Evolutionary conservation across 2,329 filamentous ascomycete species (phyloP).

Genomic region (Ophiostoma himal-ulmi): DNA sequence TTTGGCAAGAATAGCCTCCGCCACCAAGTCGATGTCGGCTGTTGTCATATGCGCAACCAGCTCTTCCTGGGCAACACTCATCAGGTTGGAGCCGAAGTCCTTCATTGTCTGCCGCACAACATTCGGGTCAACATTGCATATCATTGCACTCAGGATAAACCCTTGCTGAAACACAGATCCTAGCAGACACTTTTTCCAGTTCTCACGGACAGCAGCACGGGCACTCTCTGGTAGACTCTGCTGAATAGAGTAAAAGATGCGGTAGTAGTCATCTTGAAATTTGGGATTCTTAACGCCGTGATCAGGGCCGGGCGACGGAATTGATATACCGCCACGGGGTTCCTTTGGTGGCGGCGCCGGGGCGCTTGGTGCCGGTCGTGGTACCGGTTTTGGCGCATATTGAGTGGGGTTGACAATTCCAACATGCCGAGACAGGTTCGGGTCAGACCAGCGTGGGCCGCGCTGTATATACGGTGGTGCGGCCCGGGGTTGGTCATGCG

Average conservation of each 20-base stretch:
- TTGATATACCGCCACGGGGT: background rate
- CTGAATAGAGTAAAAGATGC: constrained; percentile 38
- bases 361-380: background rate
- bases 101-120: constrained; percentile 38
- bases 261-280: constrained; percentile 37
- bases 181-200: constrained; percentile 45
- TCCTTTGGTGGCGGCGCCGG: background rate
- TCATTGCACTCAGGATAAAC: constrained; percentile 48
- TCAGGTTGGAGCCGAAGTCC: constrained; percentile 44
- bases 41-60: constrained; percentile 39
- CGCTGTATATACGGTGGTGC: background rate
- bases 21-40: constrained; percentile 43
- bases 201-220: constrained; percentile 44
- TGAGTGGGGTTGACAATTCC: background rate
- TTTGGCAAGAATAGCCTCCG: constrained; percentile 40
- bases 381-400: background rate
- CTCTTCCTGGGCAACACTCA: constrained; percentile 38
- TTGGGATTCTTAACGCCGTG: constrained; percentile 29
- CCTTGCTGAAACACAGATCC: constrained; percentile 49
- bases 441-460: background rate
- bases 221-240: constrained; percentile 42
- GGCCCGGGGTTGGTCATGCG: background rate
- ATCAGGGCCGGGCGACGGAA: background rate
- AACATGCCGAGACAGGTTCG: background rate
- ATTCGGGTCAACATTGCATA: constrained; percentile 40